phyloP scores from a whole-genome alignment of 1,139 yeast genomes.

The Nakaseomyces sp. region DNA sequence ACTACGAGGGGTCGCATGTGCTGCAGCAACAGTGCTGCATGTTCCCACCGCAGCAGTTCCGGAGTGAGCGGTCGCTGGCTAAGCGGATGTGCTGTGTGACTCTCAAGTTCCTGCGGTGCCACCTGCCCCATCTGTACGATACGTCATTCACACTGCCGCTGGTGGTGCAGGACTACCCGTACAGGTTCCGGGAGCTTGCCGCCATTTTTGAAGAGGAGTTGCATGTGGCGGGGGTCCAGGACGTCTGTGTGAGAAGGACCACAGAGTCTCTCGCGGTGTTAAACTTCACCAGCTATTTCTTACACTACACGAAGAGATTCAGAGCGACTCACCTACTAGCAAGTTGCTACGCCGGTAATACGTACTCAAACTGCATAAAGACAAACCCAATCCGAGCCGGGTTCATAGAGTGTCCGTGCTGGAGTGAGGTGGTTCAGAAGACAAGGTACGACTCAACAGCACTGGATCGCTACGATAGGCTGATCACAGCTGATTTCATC shows the following conservation, averaged over 20 bases:
- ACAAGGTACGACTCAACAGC: background rate
- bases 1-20: background rate
- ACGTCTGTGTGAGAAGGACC: background rate
- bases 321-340: background rate
- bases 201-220: background rate
- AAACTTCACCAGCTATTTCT: background rate
- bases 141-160: background rate
- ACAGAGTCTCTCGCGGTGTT: background rate
- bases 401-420: background rate
- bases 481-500: slow-evolving; percentile 1
- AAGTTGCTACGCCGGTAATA: slow-evolving; percentile 1
- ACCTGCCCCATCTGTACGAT: slow-evolving; percentile 1
- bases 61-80: background rate
- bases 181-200: background rate
- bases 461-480: background rate
- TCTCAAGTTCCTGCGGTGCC: background rate
- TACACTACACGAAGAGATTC: background rate
- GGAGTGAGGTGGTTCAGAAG: background rate
- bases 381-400: background rate
- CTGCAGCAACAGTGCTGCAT: slow-evolving; percentile 1
- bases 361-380: background rate
- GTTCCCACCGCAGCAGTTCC: background rate
- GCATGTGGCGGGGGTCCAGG: background rate
- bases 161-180: slow-evolving; percentile 4
- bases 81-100: background rate